Evolutionary conservation across 2,329 filamentous ascomycete species (phyloP), one percentile per base, ranked within the genome.

Genomic region (Exophiala alcalophila): DNA sequence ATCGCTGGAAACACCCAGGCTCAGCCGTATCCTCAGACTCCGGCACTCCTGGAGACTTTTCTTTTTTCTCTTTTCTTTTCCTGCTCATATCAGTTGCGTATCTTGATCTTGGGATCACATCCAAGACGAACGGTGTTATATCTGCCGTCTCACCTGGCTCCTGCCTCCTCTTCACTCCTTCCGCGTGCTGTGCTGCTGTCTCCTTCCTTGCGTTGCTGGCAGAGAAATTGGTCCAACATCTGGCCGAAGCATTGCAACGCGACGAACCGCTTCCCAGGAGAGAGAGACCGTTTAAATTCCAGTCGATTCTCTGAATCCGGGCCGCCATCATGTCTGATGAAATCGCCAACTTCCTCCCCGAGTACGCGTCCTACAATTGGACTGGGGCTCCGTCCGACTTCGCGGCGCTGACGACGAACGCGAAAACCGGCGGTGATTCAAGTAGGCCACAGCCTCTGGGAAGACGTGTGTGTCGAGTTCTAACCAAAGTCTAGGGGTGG

Each of bases 391-490:
- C 69, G 14, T 53, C 68, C 20, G 61, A 72, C 53, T 71, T 64
- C 45, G 53, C 57, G 7, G 53, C 57, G 7, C 54, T 65, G 5
- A 43, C 66, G 8, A 78, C 77, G 34, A 70, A 86, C 60, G 52
- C 68, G 25, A 72, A 75, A 49, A 72, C 78, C 44, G 87, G 87
- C 57, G 87, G 87, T 62, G 78, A 94, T 71, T 86, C 86, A 55
- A 76, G 86, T 91, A 77, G 62, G 85, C 77, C 29, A 44, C 31
- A n/a, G n/a, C n/a, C n/a, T n/a, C n/a, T n/a, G n/a, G n/a, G n/a
- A n/a, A n/a, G n/a, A n/a, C n/a, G n/a, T n/a, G n/a, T n/a, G n/a
- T n/a, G n/a, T n/a, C n/a, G n/a, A n/a, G n/a, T 15, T 19, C 37
- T 47, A 8, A 40, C 38, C 45, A 26, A 19, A 9, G 29, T 26